Percentiles rank a stretch among this genome's conserved stretches.
phyloP scores from a whole-genome alignment of 73 alveolate species.

The Tetrahymena borealis region DNA sequence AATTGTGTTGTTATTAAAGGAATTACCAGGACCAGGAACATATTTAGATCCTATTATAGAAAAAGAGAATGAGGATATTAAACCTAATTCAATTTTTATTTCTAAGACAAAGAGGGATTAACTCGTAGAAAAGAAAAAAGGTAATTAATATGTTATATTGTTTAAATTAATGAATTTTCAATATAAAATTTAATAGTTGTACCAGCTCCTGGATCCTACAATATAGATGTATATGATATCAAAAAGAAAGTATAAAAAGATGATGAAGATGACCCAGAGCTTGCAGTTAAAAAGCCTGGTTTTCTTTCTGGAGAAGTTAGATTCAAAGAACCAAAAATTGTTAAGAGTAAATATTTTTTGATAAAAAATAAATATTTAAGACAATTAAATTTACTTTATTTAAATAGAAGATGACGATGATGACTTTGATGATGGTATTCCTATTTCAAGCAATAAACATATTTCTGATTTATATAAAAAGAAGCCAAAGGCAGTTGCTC shows the following conservation, averaged over 20 bases:
- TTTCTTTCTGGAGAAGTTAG: conserved; percentile 23
- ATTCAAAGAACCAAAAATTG: neutral
- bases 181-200: neutral
- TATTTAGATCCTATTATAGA: neutral
- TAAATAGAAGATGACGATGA: conserved; percentile 26
- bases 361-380: neutral
- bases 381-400: neutral
- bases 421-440: conserved; percentile 1
- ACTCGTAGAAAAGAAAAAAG: neutral
- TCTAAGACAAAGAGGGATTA: conserved; percentile 1
- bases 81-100: neutral
- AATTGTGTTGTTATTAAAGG: neutral
- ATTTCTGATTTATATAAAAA: neutral
- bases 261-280: conserved; percentile 29
- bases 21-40: conserved; percentile 25
- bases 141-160: neutral
- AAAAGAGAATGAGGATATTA: neutral
- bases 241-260: neutral
- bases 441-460: neutral
- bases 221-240: conserved; percentile 2
- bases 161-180: neutral
- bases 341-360: neutral
- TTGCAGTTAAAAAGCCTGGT: conserved; percentile 26
- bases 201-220: conserved; percentile 35
- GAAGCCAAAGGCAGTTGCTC: conserved; percentile 7